These are phyloP conservation scores for Sinapis alba DNA, from an alignment of 441 rosid species.

Conservation along the genomic window DNA sequence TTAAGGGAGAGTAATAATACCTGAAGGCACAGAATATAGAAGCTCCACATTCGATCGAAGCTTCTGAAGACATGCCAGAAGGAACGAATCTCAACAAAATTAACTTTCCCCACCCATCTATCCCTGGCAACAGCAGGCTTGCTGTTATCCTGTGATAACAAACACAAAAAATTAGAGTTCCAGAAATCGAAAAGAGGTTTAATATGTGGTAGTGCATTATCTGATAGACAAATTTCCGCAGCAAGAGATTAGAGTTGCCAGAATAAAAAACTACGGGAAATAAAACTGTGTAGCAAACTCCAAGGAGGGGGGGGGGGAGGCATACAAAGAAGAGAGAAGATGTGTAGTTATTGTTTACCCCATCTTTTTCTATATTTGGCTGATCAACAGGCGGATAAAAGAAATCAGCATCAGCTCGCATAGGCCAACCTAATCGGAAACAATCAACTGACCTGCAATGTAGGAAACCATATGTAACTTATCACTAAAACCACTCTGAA, in stretches of 20 bases:
- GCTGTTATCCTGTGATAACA: slow-evolving; percentile 59
- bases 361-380: slow-evolving; percentile 52
- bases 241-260: too few relatives aligned
- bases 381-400: slow-evolving; percentile 50
- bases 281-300: slow-evolving; percentile 12
- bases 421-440: slow-evolving; percentile 98
- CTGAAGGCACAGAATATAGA: slow-evolving; percentile 89
- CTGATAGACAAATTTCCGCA: too few relatives aligned
- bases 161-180: not conserved
- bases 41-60: slow-evolving; percentile 99
- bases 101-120: slow-evolving; percentile 95
- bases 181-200: not conserved
- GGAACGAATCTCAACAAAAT: slow-evolving; percentile 97
- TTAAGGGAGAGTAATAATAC: slow-evolving; percentile 46
- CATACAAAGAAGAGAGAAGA: slow-evolving; percentile 9
- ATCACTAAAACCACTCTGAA: slow-evolving; percentile 1
- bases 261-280: too few relatives aligned
- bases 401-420: slow-evolving; percentile 98
- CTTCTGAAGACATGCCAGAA: slow-evolving; percentile 98
- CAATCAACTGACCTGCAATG: slow-evolving; percentile 88
- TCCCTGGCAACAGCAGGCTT: slow-evolving; percentile 58
- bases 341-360: slow-evolving; percentile 47
- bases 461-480: slow-evolving; percentile 16
- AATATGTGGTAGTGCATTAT: slow-evolving; percentile 8
- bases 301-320: not conserved